Evolutionary conservation across 2,329 filamentous ascomycete genomes (phyloP), one percentile per base, ranked within the genome.

Genomic region (Ophiostoma novo-ulmi): DNA sequence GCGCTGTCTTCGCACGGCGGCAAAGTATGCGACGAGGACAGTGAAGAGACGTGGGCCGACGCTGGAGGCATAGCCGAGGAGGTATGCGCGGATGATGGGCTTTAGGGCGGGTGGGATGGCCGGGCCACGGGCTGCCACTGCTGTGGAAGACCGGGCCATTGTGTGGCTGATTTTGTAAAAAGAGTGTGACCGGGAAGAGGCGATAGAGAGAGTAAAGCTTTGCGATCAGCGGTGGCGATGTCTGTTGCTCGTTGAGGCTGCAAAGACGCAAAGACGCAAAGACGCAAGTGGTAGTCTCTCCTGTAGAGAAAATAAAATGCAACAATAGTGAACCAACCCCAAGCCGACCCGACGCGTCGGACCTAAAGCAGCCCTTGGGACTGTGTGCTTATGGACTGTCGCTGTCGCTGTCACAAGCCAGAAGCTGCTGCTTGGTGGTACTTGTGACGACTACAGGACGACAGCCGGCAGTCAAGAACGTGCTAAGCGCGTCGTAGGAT

Each of bases 21-120:
- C 80, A 73, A 85, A 76, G 75, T 84, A 81, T 73, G 85, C 82
- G 69, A 88, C 76, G 39, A 88, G 73, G 71, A 89, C 77, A 2
- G 84, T 85, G 73, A 88, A 75, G 31, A 89, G 77, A 72, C 86
- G 81, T 14, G 87, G 87, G 38, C 81, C 82, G 8, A 88, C 85
- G 44, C 83, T 81, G 69, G 86, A 88, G 22, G 83, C 83, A 79
- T 89, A 89, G 39, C 87, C 87, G 44, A 89, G 75, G 17, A 87
- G 76, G 77, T 88, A 90, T 66, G 88, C 87, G 71, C 86, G 83
- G 70, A 88, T 75, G 35, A 88, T 77, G 20, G 88, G 87, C 69
- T 85, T 83, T 41, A 89, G 78, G 58, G 82, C 73, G 14, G 83
- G 80, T 39, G 86, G 85, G 64, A 88, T 77, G 73, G 74, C 74